Conservation (phyloP, 495 filamentous ascomycete genomes). For the Tuber indicum region DNA sequence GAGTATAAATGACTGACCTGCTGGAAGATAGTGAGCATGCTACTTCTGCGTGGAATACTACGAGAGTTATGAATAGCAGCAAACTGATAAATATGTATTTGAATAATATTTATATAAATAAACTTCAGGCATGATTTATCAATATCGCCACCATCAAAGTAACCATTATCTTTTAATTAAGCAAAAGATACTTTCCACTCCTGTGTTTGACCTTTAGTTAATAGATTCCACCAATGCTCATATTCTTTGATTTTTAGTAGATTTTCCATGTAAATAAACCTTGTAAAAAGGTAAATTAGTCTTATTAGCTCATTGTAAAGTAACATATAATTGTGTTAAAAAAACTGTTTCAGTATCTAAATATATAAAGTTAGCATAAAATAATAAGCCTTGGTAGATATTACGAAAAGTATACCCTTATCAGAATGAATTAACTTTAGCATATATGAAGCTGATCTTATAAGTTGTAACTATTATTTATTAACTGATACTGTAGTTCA, state of each 20-base stretch:
- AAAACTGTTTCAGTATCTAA: slow-evolving; percentile 2
- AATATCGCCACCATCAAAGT: too few species aligned
- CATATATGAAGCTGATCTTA: not conserved
- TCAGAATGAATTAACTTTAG: slow-evolving; percentile 7
- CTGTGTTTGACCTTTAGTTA: too few species aligned
- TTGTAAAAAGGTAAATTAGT: not conserved
- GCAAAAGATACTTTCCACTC: too few species aligned
- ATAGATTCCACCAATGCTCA: too few species aligned
- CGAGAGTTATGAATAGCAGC: too few species aligned
- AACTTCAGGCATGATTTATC: too few species aligned
- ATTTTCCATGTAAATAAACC: not conserved
- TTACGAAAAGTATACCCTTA: not conserved
- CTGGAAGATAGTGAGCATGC: too few species aligned
- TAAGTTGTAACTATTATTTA: slow-evolving; percentile 11
- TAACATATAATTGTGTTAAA: not conserved
- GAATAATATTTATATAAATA: too few species aligned
- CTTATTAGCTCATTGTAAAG: not conserved
- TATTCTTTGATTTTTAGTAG: not conserved
- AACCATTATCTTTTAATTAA: too few species aligned
- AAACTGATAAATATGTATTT: too few species aligned
- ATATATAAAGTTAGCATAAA: not conserved
- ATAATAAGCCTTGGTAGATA: not conserved
- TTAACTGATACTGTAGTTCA: slow-evolving; percentile 5
- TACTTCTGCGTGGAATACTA: too few species aligned
- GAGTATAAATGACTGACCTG: too few species aligned